These are phyloP conservation scores for Thelonectria blattea DNA, from an alignment of 2,329 filamentous ascomycete species.

Conservation along the genomic window DNA sequence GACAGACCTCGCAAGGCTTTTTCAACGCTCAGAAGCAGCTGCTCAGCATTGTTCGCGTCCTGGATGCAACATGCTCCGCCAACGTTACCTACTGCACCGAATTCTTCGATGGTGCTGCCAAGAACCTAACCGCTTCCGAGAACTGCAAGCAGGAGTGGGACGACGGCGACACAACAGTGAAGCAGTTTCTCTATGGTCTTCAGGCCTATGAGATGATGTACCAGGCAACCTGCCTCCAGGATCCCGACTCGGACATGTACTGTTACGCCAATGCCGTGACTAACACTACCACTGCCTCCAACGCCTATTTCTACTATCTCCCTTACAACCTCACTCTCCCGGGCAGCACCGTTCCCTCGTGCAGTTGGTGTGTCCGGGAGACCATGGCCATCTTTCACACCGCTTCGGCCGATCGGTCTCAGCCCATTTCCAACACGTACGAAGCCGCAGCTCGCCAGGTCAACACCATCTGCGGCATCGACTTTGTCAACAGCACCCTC, in stretches of 20 bases:
- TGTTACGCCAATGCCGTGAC: constrained; percentile 85
- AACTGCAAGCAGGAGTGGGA: constrained; percentile 77
- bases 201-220: constrained; percentile 80
- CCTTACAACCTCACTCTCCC: constrained; percentile 78
- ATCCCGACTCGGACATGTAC: constrained; percentile 70
- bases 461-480: constrained; percentile 67
- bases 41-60: constrained; percentile 73
- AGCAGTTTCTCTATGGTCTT: constrained; percentile 77
- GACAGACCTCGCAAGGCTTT: constrained; percentile 79
- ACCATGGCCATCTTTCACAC: constrained; percentile 83
- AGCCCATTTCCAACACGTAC: constrained; percentile 74
- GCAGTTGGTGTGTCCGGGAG: constrained; percentile 75
- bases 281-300: constrained; percentile 71
- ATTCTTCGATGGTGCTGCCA: constrained; percentile 69
- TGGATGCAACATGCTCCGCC: constrained; percentile 79
- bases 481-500: constrained; percentile 64
- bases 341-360: constrained; percentile 70
- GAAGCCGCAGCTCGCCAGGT: constrained; percentile 73
- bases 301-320: constrained; percentile 85
- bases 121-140: constrained; percentile 63
- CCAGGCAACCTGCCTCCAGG: constrained; percentile 78
- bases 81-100: constrained; percentile 68
- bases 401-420: constrained; percentile 68
- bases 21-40: constrained; percentile 79
- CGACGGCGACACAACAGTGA: constrained; percentile 70